Conservation (phyloP, 2,329 filamentous ascomycete species). For the Dactylellina drechsleri region DNA sequence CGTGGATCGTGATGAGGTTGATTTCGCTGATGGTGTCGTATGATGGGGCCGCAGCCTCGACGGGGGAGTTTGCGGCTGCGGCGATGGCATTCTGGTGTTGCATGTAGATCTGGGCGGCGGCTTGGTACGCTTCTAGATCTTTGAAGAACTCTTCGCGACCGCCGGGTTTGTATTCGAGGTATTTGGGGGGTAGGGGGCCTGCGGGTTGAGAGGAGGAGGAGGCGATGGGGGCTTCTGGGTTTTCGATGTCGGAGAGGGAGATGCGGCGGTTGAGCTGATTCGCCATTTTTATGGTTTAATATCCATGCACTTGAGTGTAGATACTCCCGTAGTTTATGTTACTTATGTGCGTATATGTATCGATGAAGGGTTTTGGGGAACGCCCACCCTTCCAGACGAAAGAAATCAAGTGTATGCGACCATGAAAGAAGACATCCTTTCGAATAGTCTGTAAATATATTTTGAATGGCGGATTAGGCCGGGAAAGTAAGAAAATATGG, state of each 20-base stretch:
- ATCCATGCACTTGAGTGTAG: too few relatives aligned
- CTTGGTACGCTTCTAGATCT: constrained; percentile 47
- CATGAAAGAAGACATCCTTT: too few relatives aligned
- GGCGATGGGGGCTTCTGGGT: constrained; percentile 15
- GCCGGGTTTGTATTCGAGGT: constrained; percentile 45
- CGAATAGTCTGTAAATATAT: too few relatives aligned
- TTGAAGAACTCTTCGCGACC: constrained; percentile 48
- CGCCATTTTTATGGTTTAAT: neutral
- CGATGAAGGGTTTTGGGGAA: too few relatives aligned
- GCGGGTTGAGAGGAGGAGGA: constrained; percentile 7
- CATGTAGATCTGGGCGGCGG: constrained; percentile 39
- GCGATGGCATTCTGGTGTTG: constrained; percentile 13
- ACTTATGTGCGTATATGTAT: too few relatives aligned
- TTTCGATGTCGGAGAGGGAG: constrained; percentile 47
- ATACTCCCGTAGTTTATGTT: too few relatives aligned
- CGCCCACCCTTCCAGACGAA: too few relatives aligned
- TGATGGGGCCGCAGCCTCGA: constrained; percentile 8
- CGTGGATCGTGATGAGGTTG: constrained; percentile 33
- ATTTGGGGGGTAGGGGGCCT: constrained; percentile 27
- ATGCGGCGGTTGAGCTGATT: constrained; percentile 44
- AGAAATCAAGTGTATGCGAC: too few relatives aligned
- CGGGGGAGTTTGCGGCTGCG: neutral
- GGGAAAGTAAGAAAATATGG: too few relatives aligned
- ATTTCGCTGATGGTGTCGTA: constrained; percentile 41
- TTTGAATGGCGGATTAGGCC: too few relatives aligned